Base-by-base conservation (phyloP, 2,329 filamentous ascomycete species). In the Pseudopithomyces maydicus region DNA sequence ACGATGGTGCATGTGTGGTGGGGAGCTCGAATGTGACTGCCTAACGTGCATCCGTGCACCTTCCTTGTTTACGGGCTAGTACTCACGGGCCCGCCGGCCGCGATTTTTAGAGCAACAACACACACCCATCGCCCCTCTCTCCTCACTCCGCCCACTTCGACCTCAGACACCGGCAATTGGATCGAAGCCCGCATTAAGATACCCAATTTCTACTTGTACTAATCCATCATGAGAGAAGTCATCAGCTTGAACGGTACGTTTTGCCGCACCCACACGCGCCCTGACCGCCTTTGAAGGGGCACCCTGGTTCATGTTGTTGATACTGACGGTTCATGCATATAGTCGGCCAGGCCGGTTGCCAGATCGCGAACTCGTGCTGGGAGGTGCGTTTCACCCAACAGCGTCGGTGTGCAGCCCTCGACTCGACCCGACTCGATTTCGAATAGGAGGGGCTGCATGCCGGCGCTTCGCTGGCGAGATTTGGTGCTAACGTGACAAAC, bases 301-400 rank as follows among this genome's bases (percentile, higher is more conserved):
- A 62, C 60, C 51, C 63, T 49, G 47, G 61, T 47, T 51, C 52
- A 59, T 61, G 46, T 63, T 63, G 55, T 65, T 58, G 56, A 72
- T 81, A 73, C 85, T 90, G 78, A 90, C 82, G 66, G 69, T 75
- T 63, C 64, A 74, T 80, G 77, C 74, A 79, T 79, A 76, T 80
- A 99, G 95, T 99, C 86, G 95, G 95, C 83, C 95, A 99, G 88
- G 95, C 95, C 80, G 95, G 95, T 90, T 98, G 95, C 89, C 95
- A 99, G 82, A 99, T 99, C 78, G 95, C 94, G 84, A 99, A 99
- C 86, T 95, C 95, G 74, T 98, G 95, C 89, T 99, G 95, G 95
- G 95, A 99, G 92, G 95, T 99, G 84, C 85, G 91, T 85, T 76
- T 74, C 22, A 5, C 36, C 52, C 52, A 8, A 36, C 38, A 12